phyloP scores from a whole-genome alignment of 345 rosid species.

The Linum usitatissimum region DNA sequence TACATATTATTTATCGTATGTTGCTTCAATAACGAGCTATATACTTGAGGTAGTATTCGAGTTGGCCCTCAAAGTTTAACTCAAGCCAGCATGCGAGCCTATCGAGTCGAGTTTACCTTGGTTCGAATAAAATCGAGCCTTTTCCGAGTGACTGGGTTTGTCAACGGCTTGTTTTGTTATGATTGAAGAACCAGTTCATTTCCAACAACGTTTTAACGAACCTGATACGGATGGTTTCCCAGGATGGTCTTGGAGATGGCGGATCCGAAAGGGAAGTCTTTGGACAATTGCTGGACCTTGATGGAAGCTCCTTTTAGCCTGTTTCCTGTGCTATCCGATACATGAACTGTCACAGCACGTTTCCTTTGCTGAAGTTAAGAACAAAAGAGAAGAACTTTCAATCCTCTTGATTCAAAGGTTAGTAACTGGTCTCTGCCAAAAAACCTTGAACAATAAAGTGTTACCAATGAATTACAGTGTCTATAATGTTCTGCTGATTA shows the following conservation, averaged over 20 bases:
- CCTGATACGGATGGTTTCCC: slow-evolving; percentile 64
- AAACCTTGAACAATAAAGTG: not conserved
- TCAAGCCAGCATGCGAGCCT: too few species aligned
- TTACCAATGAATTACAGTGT: slow-evolving; percentile 29
- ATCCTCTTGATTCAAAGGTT: not conserved
- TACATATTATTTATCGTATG: too few species aligned
- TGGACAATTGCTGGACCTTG: slow-evolving; percentile 44
- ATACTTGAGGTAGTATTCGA: too few species aligned
- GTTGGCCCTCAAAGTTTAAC: too few species aligned
- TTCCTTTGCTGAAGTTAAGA: slow-evolving; percentile 44
- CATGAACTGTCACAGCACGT: slow-evolving; percentile 58
- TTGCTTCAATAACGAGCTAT: too few species aligned
- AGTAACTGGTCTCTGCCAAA: not conserved
- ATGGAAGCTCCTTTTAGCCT: slow-evolving; percentile 44
- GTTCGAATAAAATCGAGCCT: too few species aligned
- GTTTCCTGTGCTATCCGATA: slow-evolving; percentile 42
- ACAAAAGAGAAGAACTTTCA: not conserved
- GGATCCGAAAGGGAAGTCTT: slow-evolving; percentile 76
- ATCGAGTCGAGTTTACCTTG: too few species aligned
- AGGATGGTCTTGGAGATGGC: slow-evolving; percentile 67
- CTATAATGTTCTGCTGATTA: slow-evolving; percentile 46
- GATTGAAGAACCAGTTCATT: not conserved
- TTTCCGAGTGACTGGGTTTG: too few species aligned
- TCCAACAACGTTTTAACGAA: slow-evolving; percentile 11
- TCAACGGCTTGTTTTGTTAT: too few species aligned